A percentile compares a stretch with the other conserved stretches of the same genome.
These are phyloP conservation scores for Groenewaldozyma salmanticensis DNA, from an alignment of 805 yeast species.

Conservation along the genomic window DNA sequence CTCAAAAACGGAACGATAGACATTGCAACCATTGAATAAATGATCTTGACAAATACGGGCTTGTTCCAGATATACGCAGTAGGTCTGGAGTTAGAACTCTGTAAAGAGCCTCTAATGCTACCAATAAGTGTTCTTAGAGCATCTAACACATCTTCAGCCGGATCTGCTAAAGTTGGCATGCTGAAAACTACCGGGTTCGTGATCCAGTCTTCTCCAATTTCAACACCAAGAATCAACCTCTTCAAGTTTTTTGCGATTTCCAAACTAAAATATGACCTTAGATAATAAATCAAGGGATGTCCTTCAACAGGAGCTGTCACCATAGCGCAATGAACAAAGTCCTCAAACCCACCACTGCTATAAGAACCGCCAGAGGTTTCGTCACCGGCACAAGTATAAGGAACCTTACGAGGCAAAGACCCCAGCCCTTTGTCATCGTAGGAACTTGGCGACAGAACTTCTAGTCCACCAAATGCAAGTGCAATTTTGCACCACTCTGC, in stretches of 20 bases:
- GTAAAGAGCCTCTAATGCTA: constrained; percentile 6
- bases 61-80: constrained; percentile 13
- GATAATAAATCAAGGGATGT: constrained; percentile 2
- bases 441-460: neutral
- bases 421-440: neutral
- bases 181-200: constrained; percentile 16
- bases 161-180: constrained; percentile 23
- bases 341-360: constrained; percentile 6
- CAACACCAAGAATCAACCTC: constrained; percentile 6
- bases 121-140: constrained; percentile 10
- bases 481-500: constrained; percentile 25
- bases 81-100: constrained; percentile 6
- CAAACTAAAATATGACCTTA: constrained; percentile 5
- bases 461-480: neutral
- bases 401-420: neutral
- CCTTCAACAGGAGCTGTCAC: constrained; percentile 7
- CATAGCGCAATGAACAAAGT: constrained; percentile 7
- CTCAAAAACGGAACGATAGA: constrained; percentile 57
- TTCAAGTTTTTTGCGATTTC: constrained; percentile 6
- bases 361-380: neutral
- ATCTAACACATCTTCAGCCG: constrained; percentile 7
- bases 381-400: neutral
- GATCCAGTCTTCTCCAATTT: constrained; percentile 9
- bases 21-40: constrained; percentile 48
- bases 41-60: constrained; percentile 19